Evolutionary conservation across 495 filamentous ascomycete species (phyloP).

Genomic region (Pseudoneurospora amorphoporcata): DNA sequence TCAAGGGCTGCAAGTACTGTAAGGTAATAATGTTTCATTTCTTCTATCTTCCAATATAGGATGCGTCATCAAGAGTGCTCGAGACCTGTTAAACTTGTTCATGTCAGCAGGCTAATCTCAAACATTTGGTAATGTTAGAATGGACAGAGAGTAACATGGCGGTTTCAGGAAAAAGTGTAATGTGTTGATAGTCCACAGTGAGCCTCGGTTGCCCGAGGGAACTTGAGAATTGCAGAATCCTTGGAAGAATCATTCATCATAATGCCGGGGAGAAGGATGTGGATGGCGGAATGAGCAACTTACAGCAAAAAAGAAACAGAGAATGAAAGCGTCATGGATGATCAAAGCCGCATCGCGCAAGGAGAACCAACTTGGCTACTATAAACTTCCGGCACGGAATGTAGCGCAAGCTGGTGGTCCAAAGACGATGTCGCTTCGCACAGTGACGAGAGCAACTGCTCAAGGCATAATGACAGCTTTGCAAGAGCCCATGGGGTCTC

Average conservation of each 20-base stretch:
- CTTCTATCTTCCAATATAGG: background rate
- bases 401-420: background rate
- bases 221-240: constrained; percentile 51
- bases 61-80: background rate
- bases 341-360: background rate
- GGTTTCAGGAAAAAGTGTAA: constrained; percentile 17
- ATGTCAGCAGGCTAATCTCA: background rate
- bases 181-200: constrained; percentile 24
- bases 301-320: background rate
- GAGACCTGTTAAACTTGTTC: background rate
- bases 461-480: background rate
- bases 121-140: constrained; percentile 1
- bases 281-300: background rate
- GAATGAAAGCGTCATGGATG: background rate
- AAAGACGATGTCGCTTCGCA: background rate
- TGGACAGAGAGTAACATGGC: constrained; percentile 1
- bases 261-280: background rate
- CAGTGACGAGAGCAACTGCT: background rate
- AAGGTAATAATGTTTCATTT: background rate
- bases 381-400: background rate
- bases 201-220: constrained; percentile 4
- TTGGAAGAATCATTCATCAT: constrained; percentile 39
- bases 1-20: background rate
- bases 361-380: background rate
- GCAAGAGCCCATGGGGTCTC: background rate